A percentile compares a stretch with the other conserved stretches of the same genome.
These are phyloP conservation scores for Quercus aquifolioides DNA, from an alignment of 306 rosid genomes.

Conservation along the genomic window DNA sequence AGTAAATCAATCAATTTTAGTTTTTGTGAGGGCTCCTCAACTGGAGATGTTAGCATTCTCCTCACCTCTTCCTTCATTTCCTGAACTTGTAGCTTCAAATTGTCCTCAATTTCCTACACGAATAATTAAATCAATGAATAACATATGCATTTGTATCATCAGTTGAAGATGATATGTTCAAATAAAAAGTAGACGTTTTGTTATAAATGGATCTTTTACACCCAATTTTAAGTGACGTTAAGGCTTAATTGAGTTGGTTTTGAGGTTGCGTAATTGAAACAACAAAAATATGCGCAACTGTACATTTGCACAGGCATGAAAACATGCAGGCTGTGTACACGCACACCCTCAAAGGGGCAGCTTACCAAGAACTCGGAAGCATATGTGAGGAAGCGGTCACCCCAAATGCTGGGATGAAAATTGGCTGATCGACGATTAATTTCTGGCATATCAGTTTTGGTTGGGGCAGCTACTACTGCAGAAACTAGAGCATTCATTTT, in stretches of 20 bases:
- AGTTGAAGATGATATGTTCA: too few relatives aligned
- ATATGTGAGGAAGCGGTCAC: constrained; percentile 11
- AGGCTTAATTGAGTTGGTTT: too few relatives aligned
- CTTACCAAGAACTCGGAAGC: not conserved
- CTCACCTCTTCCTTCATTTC: constrained; percentile 21
- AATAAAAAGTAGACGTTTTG: not conserved
- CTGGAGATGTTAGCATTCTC: not conserved
- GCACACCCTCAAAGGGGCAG: too few relatives aligned
- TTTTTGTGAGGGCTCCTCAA: not conserved
- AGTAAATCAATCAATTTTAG: constrained; percentile 23
- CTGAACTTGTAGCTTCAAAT: not conserved
- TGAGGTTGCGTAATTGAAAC: too few relatives aligned
- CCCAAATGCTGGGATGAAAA: constrained; percentile 27
- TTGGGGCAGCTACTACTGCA: not conserved
- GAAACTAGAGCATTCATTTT: not conserved
- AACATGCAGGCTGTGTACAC: too few relatives aligned
- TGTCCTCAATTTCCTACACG: not conserved
- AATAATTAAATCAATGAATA: not conserved
- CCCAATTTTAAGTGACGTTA: not conserved
- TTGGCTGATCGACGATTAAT: not conserved
- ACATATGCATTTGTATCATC: too few relatives aligned
- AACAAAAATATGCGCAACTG: not conserved
- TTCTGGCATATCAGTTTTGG: not conserved
- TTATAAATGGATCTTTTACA: not conserved
- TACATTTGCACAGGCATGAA: not conserved